Evolutionary conservation across 345 rosid species (phyloP), one percentile per base, ranked within the genome.

Genomic region (Pistacia integerrima): DNA sequence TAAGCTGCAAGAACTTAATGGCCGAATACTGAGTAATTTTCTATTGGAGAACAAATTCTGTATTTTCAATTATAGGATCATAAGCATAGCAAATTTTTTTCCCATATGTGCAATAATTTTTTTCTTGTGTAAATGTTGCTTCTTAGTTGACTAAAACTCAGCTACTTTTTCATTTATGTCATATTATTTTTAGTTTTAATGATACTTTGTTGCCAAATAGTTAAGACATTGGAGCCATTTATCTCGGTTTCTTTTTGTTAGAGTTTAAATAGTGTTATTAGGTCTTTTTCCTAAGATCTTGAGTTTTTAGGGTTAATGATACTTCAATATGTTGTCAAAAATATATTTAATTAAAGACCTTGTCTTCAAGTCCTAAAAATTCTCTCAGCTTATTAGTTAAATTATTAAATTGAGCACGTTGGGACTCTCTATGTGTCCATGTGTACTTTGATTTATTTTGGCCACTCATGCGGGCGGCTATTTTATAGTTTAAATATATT

Each of bases 1-100:
- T 64, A 93, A 89, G 83, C 90, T 96, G 63, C 97, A 96, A 86
- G 94, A 96, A 79, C 85, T 51, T 68, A 92, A 87, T 78, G 97
- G 99, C 79, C 83, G 75, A 92, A 95, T 78, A 95, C 89, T 67
- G 97, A 98, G 98, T 94, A 76, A 73, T 18, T 72, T 49, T 67
- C 75, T 30, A 63, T 25, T 65, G n/a, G 17, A 64, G 28, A 35
- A 75, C 12, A 57, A 56, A 10, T 5, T 22, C 22, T 44, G 59
- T 69, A 69, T 22, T 11, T 46, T 22, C 22, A 67, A 48, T 48
- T 52, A 46, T 18, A 41, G 46, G 46, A 41, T 49, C 49, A 61
- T 54, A 35, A 51, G 59, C 1, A 10, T 17, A 38, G 48, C 20
- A 35, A 61, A 35, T 28, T n/a, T 62, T 62, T 18, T 33, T 16